phyloP scores from a whole-genome alignment of 1,284 basidiomycete genomes.

The Paramarasmius palmivorus region DNA sequence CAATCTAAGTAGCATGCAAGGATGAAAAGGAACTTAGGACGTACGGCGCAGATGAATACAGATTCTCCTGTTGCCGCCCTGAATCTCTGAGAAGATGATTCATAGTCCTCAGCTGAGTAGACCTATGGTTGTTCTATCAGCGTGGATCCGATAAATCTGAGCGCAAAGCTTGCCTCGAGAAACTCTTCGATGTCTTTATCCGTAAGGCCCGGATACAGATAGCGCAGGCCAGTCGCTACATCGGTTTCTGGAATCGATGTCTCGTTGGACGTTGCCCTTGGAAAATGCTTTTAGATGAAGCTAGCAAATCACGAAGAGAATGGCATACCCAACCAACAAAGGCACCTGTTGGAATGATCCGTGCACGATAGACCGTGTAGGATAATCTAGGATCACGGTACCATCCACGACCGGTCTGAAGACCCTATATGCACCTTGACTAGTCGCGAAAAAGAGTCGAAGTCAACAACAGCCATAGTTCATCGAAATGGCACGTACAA shows the following conservation, averaged over 20 bases:
- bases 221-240: slow-evolving; percentile 35
- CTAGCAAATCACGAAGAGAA: not conserved
- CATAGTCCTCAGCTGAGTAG: slow-evolving; percentile 41
- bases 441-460: slow-evolving; percentile 14
- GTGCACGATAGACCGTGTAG: slow-evolving; percentile 42
- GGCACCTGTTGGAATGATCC: slow-evolving; percentile 49
- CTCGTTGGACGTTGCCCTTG: slow-evolving; percentile 57
- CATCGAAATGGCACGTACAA: not conserved
- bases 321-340: slow-evolving; percentile 53
- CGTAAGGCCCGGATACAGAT: slow-evolving; percentile 46
- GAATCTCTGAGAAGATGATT: slow-evolving; percentile 36
- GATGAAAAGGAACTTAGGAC: slow-evolving; percentile 22
- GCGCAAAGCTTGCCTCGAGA: slow-evolving; percentile 25
- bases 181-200: slow-evolving; percentile 37
- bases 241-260: slow-evolving; percentile 42
- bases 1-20: not conserved
- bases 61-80: slow-evolving; percentile 49
- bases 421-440: slow-evolving; percentile 36
- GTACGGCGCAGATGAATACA: slow-evolving; percentile 48
- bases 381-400: slow-evolving; percentile 44
- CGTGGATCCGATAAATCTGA: slow-evolving; percentile 12
- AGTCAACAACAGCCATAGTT: slow-evolving; percentile 25
- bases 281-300: not conserved
- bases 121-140: not conserved
- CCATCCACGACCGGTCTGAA: slow-evolving; percentile 50